Evolutionary conservation across 78 protist species (phyloP), one percentile per base, ranked within the genome.

Genomic region (Planoprotostelium fungivorum): DNA sequence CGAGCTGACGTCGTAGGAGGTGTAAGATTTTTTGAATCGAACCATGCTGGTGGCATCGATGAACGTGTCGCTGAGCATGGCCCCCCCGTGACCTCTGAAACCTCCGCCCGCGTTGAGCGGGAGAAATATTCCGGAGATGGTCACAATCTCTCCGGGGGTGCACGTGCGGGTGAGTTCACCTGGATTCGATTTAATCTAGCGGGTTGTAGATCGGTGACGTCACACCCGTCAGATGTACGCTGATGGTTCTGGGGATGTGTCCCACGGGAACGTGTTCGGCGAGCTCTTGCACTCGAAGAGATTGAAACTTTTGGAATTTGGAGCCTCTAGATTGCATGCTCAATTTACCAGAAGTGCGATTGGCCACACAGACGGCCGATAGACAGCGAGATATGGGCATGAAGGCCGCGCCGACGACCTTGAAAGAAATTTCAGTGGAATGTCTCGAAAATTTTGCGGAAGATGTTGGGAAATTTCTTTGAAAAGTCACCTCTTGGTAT

Each of bases 201-300:
- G 73, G 5, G 73, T 51, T 51, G 73, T 51, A 5, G n/a, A n/a
- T n/a, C n/a, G n/a, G 16, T 51, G 73, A 16, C 16, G 5, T 25
- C 73, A 51, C 31, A 51, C 73, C 73, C 16, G 73, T 51, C 73
- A 87, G 88, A 86, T 87, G 90, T n/a, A 97, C 95, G 29, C 97
- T 95, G 88, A 98, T 92, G 35, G 97, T 38, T n/a, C 99, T 97
- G 28, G 99, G 99, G 31, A 98, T 96, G 90, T 97, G 97, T 1
- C 99, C 99, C n/a, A 89, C 90, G 0, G 99, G 99, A 1, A 98
- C 99, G 35, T 98, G 96, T 35, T 94, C 90, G 23, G 94, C 96
- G 38, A 96, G 93, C 94, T 99, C 99, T 88, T 99, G 99, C 28
- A 99, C n/a, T 63, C 91, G 89, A 34, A 99, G 37, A 88, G 98